phyloP scores from a whole-genome alignment of 257 asterid species.

The Gentiana straminea region DNA sequence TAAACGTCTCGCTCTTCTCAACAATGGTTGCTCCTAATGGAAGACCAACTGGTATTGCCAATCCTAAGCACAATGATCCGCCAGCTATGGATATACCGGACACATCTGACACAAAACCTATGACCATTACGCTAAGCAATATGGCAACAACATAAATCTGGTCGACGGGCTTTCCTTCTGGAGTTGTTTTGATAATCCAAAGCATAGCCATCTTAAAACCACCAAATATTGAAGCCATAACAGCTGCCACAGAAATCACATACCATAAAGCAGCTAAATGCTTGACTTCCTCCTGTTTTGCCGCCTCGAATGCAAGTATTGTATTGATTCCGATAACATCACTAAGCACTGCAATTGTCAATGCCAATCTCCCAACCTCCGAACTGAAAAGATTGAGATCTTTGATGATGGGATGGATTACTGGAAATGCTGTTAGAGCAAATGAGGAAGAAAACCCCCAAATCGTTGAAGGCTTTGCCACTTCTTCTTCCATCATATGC shows the following conservation, averaged over 20 bases:
- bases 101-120: constrained; percentile 47
- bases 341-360: constrained; percentile 38
- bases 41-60: constrained; percentile 88
- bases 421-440: constrained; percentile 56
- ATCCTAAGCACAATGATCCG: constrained; percentile 80
- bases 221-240: constrained; percentile 14
- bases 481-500: constrained; percentile 21
- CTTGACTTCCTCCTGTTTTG: constrained; percentile 38
- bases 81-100: constrained; percentile 56
- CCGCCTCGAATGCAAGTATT: constrained; percentile 38
- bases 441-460: constrained; percentile 42
- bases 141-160: constrained; percentile 49
- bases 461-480: constrained; percentile 27
- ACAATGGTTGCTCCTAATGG: constrained; percentile 69
- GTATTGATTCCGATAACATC: constrained; percentile 50
- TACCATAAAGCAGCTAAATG: constrained; percentile 34
- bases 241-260: constrained; percentile 14
- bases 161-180: constrained; percentile 54
- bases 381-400: constrained; percentile 81
- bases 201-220: constrained; percentile 41
- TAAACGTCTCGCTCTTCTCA: constrained; percentile 66
- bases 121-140: constrained; percentile 47
- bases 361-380: constrained; percentile 59
- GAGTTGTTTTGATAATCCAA: constrained; percentile 54
- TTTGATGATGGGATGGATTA: constrained; percentile 41